Evolutionary conservation across 495 filamentous ascomycete species (phyloP).

Genomic region (Daldinia decipiens): DNA sequence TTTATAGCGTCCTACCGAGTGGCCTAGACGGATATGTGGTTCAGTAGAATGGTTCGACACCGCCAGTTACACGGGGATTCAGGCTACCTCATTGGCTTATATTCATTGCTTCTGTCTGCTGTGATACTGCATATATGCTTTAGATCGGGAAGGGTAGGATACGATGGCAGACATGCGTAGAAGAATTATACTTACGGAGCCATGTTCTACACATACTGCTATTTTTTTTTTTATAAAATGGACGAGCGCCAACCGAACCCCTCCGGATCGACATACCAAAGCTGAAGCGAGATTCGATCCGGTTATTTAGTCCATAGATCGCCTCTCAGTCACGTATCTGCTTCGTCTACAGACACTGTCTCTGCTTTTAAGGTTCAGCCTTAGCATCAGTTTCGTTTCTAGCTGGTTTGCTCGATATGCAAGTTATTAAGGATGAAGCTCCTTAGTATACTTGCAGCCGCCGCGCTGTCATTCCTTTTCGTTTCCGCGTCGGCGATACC

Average conservation of each 20-base stretch:
- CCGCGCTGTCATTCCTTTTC: constrained; percentile 31
- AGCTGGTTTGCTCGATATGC: constrained; percentile 26
- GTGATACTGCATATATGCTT: constrained; percentile 23
- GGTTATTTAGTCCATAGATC: constrained; percentile 33
- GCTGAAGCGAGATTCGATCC: constrained; percentile 24
- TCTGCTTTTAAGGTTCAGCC: constrained; percentile 32
- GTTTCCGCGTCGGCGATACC: constrained; percentile 31
- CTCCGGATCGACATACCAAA: constrained; percentile 28
- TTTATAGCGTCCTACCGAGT: constrained; percentile 28
- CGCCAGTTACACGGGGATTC: constrained; percentile 21
- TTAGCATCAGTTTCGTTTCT: constrained; percentile 15
- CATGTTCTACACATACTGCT: constrained; percentile 14
- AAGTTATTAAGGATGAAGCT: constrained; percentile 36
- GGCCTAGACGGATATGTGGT: background rate
- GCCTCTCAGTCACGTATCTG: constrained; percentile 7
- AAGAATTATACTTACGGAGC: background rate
- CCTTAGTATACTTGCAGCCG: constrained; percentile 35
- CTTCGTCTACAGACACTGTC: constrained; percentile 10
- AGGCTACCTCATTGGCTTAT: constrained; percentile 16
- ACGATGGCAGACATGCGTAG: constrained; percentile 6
- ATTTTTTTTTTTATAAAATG: constrained; percentile 37
- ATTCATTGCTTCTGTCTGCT: constrained; percentile 2
- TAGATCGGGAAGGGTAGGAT: background rate
- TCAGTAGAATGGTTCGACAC: constrained; percentile 22
- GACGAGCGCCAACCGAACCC: constrained; percentile 18